These are phyloP conservation scores for Malus asiatica DNA, from an alignment of 306 rosid species.

Conservation along the genomic window DNA sequence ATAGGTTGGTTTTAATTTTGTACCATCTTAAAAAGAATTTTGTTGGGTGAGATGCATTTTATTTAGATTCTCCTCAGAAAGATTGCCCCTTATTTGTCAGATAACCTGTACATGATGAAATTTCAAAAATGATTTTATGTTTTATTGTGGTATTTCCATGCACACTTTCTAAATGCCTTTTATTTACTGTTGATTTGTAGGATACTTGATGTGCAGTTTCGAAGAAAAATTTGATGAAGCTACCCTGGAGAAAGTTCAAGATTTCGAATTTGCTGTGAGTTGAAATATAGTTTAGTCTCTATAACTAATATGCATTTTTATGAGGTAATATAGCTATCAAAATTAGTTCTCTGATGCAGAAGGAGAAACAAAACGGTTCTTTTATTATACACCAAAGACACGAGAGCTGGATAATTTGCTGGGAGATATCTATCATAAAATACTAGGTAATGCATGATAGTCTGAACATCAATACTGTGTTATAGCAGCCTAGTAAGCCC, in stretches of 20 bases:
- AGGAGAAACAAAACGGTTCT: conserved; percentile 70
- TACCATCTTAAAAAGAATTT: conserved; percentile 1
- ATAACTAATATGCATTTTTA: conserved; percentile 5
- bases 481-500: not conserved
- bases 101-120: not conserved
- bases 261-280: conserved; percentile 79
- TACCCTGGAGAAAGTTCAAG: conserved; percentile 53
- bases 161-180: not conserved
- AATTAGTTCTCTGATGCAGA: conserved; percentile 78
- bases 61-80: not conserved
- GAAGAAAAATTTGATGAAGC: conserved; percentile 69
- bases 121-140: not conserved
- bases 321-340: conserved; percentile 26
- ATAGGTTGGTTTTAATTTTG: conserved; percentile 51
- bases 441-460: conserved; percentile 47
- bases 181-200: conserved; percentile 31
- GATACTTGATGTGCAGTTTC: conserved; percentile 83
- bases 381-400: conserved; percentile 86
- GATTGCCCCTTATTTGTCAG: not conserved
- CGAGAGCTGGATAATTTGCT: conserved; percentile 77
- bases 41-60: not conserved
- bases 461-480: not conserved
- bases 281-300: conserved; percentile 10
- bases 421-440: conserved; percentile 93
- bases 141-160: not conserved